Conservation (phyloP, 306 rosid genomes). For the Boehmeria nivea region DNA sequence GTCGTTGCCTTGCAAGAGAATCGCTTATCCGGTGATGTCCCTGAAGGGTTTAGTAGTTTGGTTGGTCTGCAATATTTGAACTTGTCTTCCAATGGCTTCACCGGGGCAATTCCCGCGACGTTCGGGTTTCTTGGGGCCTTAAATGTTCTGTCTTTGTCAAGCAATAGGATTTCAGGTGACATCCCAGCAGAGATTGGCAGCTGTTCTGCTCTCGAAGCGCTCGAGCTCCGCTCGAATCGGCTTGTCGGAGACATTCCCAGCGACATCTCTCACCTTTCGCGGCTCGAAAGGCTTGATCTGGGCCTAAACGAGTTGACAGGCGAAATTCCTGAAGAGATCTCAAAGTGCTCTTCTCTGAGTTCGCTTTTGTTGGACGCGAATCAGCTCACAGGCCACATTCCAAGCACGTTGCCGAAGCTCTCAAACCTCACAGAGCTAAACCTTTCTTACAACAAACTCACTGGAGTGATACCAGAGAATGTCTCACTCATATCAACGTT, state of each 20-base stretch:
- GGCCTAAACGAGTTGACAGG: constrained; percentile 56
- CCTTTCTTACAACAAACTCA: constrained; percentile 61
- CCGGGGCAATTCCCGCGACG: constrained; percentile 55
- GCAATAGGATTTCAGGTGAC: constrained; percentile 45
- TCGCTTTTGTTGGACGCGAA: constrained; percentile 50
- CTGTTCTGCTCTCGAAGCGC: constrained; percentile 60
- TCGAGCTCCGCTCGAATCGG: constrained; percentile 52
- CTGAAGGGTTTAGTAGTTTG: constrained; percentile 85
- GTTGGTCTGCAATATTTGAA: constrained; percentile 54
- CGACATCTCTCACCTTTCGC: constrained; percentile 38
- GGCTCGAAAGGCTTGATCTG: constrained; percentile 53
- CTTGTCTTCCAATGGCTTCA: constrained; percentile 50
- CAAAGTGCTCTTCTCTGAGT: constrained; percentile 48
- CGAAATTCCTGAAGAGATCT: constrained; percentile 59
- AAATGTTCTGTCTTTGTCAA: constrained; percentile 46
- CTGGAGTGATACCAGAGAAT: constrained; percentile 46
- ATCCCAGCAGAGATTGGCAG: constrained; percentile 59
- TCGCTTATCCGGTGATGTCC: constrained; percentile 52
- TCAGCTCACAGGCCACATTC: constrained; percentile 55
- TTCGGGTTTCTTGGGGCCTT: constrained; percentile 63
- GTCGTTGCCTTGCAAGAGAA: constrained; percentile 62
- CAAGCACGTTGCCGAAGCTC: constrained; percentile 46
- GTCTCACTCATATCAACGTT: constrained; percentile 37
- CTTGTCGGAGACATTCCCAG: constrained; percentile 39
- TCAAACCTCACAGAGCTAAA: constrained; percentile 42